Evolutionary conservation across 371 early-diverging fungal genomes (phyloP).

Genomic region (Rhizopus sp.): DNA sequence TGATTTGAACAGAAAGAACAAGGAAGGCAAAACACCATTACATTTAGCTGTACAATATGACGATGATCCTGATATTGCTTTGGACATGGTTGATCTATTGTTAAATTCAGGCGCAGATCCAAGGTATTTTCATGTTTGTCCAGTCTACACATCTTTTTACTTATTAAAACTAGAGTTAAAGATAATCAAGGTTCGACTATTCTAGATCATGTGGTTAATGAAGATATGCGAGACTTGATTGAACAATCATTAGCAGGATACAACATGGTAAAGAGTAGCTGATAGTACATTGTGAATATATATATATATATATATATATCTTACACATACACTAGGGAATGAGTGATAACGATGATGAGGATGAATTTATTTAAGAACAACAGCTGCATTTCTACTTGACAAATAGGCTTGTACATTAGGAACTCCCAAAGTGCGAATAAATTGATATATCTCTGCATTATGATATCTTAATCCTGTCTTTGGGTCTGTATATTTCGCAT

Average conservation of each 20-base stretch:
- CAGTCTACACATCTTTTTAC: neutral
- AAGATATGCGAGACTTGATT: slow-evolving; percentile 38
- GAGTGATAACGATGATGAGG: slow-evolving; percentile 21
- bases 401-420: slow-evolving; percentile 83
- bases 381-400: slow-evolving; percentile 79
- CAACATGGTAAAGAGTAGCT: slow-evolving; percentile 24
- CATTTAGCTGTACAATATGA: slow-evolving; percentile 62
- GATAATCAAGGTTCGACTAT: slow-evolving; percentile 29
- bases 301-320: too few relatives aligned
- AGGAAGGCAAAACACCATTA: slow-evolving; percentile 64
- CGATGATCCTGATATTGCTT: slow-evolving; percentile 53
- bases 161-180: slow-evolving; percentile 19
- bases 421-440: slow-evolving; percentile 72
- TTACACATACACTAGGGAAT: slow-evolving; percentile 7
- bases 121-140: slow-evolving; percentile 21
- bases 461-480: slow-evolving; percentile 84
- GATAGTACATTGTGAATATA: neutral
- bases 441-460: slow-evolving; percentile 81
- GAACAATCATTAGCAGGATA: slow-evolving; percentile 28
- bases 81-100: slow-evolving; percentile 57
- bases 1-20: slow-evolving; percentile 51
- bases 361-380: slow-evolving; percentile 59
- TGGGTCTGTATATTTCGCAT: slow-evolving; percentile 86
- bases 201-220: slow-evolving; percentile 19
- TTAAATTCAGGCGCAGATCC: slow-evolving; percentile 60